Conservation (phyloP, 768 basidiomycete genomes). For the Nevesoporus exiguus region DNA sequence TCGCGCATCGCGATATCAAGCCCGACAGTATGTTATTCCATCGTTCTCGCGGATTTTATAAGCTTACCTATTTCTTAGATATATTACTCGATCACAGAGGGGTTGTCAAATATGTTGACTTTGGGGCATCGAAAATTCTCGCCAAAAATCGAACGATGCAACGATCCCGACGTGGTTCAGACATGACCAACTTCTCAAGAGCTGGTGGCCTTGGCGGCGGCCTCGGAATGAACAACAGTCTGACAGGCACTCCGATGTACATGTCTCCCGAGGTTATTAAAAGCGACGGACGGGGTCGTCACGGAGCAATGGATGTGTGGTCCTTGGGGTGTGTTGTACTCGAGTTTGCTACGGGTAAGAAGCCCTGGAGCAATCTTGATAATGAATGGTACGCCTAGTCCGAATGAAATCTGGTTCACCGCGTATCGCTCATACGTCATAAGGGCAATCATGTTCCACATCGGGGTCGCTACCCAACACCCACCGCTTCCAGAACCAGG, state of each 20-base stretch:
- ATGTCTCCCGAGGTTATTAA: slow-evolving; percentile 99
- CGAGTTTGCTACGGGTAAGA: slow-evolving; percentile 93
- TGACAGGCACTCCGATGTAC: slow-evolving; percentile 99
- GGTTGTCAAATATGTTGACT: slow-evolving; percentile 96
- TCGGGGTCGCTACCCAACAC: slow-evolving; percentile 94
- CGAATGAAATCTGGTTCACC: not conserved
- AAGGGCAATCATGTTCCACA: slow-evolving; percentile 99
- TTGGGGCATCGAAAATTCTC: slow-evolving; percentile 95
- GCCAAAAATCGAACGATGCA: slow-evolving; percentile 84
- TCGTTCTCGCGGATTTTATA: not conserved
- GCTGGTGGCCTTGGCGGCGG: slow-evolving; percentile 36
- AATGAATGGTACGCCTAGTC: slow-evolving; percentile 82
- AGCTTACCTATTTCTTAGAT: slow-evolving; percentile 49
- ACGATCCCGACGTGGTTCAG: slow-evolving; percentile 58
- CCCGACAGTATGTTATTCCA: slow-evolving; percentile 79
- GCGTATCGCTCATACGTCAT: not conserved
- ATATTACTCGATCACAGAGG: slow-evolving; percentile 88
- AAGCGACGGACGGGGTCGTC: slow-evolving; percentile 80
- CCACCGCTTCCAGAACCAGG: slow-evolving; percentile 91
- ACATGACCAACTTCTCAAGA: slow-evolving; percentile 33
- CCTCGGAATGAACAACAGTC: slow-evolving; percentile 69
- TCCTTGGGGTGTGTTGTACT: slow-evolving; percentile 96
- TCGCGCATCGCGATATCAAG: slow-evolving; percentile 96
- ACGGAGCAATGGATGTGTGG: slow-evolving; percentile 99
- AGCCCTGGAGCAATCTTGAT: slow-evolving; percentile 98